Evolutionary conservation across 305 asterid genomes (phyloP).

Genomic region (Rubia peregrina): DNA sequence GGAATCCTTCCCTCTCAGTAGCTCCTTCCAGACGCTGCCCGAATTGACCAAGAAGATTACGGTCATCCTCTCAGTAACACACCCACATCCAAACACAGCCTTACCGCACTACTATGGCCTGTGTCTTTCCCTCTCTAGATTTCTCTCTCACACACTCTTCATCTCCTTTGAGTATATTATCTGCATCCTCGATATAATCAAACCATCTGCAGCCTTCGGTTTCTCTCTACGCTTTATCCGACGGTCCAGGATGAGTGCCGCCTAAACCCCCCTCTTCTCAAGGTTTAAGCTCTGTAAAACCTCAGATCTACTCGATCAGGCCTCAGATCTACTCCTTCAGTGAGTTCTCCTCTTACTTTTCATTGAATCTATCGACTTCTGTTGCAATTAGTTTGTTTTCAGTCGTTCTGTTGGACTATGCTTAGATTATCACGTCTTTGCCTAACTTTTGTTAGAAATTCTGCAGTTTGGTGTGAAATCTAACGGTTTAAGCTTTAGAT

Average conservation of each 20-base stretch:
- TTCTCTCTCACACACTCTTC: slow-evolving; percentile 10
- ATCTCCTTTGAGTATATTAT: slow-evolving; percentile 12
- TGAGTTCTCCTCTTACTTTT: slow-evolving; percentile 3
- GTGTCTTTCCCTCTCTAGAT: slow-evolving; percentile 1
- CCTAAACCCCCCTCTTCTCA: slow-evolving; percentile 5
- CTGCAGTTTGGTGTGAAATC: background rate
- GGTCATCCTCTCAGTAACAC: slow-evolving; percentile 18
- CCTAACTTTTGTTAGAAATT: background rate
- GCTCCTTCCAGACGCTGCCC: slow-evolving; percentile 18
- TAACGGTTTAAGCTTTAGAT: background rate
- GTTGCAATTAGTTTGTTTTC: background rate
- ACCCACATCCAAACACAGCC: slow-evolving; percentile 14
- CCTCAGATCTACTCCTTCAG: slow-evolving; percentile 14
- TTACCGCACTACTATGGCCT: background rate
- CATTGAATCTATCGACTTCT: too few species aligned
- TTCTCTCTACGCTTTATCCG: slow-evolving; percentile 16
- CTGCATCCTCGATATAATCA: slow-evolving; percentile 6
- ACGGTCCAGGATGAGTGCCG: slow-evolving; percentile 22
- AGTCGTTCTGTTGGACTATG: background rate
- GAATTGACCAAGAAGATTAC: slow-evolving; percentile 10
- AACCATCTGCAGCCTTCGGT: slow-evolving; percentile 17
- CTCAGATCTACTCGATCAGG: slow-evolving; percentile 20
- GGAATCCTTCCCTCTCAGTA: background rate
- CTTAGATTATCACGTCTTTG: background rate
- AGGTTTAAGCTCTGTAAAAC: slow-evolving; percentile 15